These are phyloP conservation scores for Naegleria fowleri DNA, from an alignment of 208 protist species.

Conservation along the genomic window DNA sequence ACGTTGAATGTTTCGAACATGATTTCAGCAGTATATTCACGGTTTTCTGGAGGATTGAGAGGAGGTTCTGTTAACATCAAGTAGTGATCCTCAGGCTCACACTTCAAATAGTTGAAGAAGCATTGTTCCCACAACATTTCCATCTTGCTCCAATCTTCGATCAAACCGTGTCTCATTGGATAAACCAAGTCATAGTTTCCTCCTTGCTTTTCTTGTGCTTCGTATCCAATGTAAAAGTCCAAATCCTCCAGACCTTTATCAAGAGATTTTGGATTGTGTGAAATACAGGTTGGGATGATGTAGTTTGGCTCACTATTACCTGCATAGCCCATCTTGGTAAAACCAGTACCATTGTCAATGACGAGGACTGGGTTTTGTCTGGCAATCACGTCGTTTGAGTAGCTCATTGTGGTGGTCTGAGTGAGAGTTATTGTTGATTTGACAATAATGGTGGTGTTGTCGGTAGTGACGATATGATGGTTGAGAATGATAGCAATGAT, in stretches of 20 bases:
- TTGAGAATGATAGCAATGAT: too few relatives aligned
- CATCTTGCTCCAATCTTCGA: slow-evolving; percentile 92
- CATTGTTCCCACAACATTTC: slow-evolving; percentile 93
- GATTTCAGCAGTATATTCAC: slow-evolving; percentile 93
- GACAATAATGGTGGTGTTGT: too few relatives aligned
- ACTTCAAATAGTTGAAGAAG: slow-evolving; percentile 93
- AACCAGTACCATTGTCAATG: slow-evolving; percentile 97
- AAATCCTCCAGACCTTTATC: slow-evolving; percentile 75
- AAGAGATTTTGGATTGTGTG: slow-evolving; percentile 45
- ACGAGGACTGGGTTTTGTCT: slow-evolving; percentile 72
- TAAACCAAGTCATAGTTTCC: slow-evolving; percentile 58
- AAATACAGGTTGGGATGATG: slow-evolving; percentile 88
- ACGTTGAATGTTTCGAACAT: slow-evolving; percentile 99
- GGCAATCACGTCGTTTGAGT: not conserved
- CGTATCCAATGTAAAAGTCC: slow-evolving; percentile 90
- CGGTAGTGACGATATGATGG: too few relatives aligned
- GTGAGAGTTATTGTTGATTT: not conserved
- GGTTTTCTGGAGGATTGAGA: slow-evolving; percentile 91
- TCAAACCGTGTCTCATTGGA: slow-evolving; percentile 85
- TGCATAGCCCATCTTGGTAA: slow-evolving; percentile 97
- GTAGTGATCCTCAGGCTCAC: slow-evolving; percentile 93
- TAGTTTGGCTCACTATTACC: slow-evolving; percentile 86
- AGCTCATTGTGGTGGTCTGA: not conserved
- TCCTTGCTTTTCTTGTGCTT: slow-evolving; percentile 59
- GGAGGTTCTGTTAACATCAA: slow-evolving; percentile 94